Evolutionary conservation across 176 grass and related monocot genomes (phyloP), one percentile per base, ranked within the genome.

Genomic region (Ensete ventricosum): DNA sequence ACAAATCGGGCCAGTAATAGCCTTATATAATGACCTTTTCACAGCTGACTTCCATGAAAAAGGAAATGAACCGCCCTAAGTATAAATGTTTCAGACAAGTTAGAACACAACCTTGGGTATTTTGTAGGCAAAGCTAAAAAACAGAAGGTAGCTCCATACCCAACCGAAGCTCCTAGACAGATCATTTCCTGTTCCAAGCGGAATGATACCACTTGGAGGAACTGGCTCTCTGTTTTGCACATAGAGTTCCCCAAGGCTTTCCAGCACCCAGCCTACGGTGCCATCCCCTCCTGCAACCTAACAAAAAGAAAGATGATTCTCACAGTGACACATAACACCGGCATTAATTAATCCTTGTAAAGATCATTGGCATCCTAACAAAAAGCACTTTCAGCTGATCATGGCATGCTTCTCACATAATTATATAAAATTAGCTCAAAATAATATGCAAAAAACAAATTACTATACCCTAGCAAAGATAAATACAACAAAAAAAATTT

Each of bases 281-380:
- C 74, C 74, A 77, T 77, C 74, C 8, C 74, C 59, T 52, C 74
- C 74, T 77, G 58, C 75, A 64, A 77, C 75, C 75, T 77, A 20
- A 34, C 43, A 53, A 52, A 43, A 62, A 64, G 12, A 77, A 52
- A 50, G 14, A 9, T 9, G 27, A 1, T 43, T 69, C 27, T 43
- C 29, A 27, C 10, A 48, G 13, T 29, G 1, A 29, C 11, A 26
- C 26, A 43, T 12, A 58, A 17, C 11, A 11, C 11, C 3, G 54
- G 54, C 11, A 58, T 58, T 58, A 53, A 2, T 16, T 22, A 14
- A 23, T 51, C 34, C 58, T 52, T 20, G 49, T 64, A 77, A 64
- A 64, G n/a, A 24, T 77, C 49, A 73, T 54, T 21, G 10, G 5
- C 8, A 54, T 49, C 34, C 60, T 24, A 34, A 70, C 19, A 16